Evolutionary conservation across 495 filamentous ascomycete species (phyloP).

Genomic region (Hypomontagnella monticulosa): DNA sequence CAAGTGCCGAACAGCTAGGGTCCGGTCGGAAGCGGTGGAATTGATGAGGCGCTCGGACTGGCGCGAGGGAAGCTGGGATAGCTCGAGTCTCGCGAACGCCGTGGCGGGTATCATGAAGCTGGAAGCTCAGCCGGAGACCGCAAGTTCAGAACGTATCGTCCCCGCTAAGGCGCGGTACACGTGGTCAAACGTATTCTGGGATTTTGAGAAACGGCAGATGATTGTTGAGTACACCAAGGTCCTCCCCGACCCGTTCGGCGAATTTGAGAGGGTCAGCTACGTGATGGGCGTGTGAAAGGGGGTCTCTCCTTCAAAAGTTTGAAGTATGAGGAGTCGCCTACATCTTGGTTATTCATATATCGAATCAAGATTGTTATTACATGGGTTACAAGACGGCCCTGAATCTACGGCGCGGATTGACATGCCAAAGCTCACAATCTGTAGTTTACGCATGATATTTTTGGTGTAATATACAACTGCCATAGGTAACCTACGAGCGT

Average conservation of each 20-base stretch:
- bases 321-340: too few relatives aligned
- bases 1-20: constrained; percentile 32
- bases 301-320: too few relatives aligned
- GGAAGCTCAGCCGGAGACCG: constrained; percentile 28
- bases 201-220: constrained; percentile 39
- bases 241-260: constrained; percentile 25
- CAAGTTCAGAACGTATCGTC: neutral
- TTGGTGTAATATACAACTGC: too few relatives aligned
- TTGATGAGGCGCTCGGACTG: constrained; percentile 24
- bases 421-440: too few relatives aligned
- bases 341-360: too few relatives aligned
- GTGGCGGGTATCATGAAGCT: constrained; percentile 33
- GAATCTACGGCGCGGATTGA: too few relatives aligned
- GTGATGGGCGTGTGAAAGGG: constrained; percentile 44
- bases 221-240: constrained; percentile 38
- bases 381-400: too few relatives aligned
- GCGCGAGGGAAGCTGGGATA: constrained; percentile 41
- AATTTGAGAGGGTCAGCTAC: constrained; percentile 58
- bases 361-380: too few relatives aligned
- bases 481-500: too few relatives aligned
- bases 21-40: constrained; percentile 26
- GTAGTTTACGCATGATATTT: too few relatives aligned
- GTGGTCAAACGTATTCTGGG: constrained; percentile 43
- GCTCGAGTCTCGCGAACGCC: constrained; percentile 25
- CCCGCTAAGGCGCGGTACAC: constrained; percentile 26